A percentile compares a stretch with the other conserved stretches of the same genome.
Conservation (phyloP, 305 asterid genomes). For the Euphrasia arctica region DNA sequence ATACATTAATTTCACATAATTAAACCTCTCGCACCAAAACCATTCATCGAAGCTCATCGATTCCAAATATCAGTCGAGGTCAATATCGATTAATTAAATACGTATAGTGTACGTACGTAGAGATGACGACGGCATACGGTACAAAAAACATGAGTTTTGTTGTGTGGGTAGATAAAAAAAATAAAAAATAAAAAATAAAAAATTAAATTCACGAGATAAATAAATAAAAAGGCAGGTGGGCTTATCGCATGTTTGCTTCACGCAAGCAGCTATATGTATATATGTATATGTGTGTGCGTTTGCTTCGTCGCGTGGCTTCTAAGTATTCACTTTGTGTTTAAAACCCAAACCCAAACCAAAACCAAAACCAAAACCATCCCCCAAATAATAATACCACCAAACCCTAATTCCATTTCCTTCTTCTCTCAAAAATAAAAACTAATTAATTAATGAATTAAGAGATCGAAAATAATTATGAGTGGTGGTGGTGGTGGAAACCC, state of each 20-base stretch:
- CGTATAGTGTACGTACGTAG: too few relatives aligned
- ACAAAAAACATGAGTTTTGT: slow-evolving; percentile 46
- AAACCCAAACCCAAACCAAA: slow-evolving; percentile 15
- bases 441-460: too few relatives aligned
- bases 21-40: neutral
- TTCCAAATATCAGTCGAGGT: too few relatives aligned
- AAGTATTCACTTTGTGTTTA: slow-evolving; percentile 32
- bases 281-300: slow-evolving; percentile 33
- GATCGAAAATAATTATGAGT: slow-evolving; percentile 29
- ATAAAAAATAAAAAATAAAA: too few relatives aligned
- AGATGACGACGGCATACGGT: too few relatives aligned
- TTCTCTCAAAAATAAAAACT: neutral
- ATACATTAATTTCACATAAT: neutral
- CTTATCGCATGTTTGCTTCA: slow-evolving; percentile 92
- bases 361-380: slow-evolving; percentile 11
- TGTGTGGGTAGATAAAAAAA: slow-evolving; percentile 25
- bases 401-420: slow-evolving; percentile 35
- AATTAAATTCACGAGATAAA: slow-evolving; percentile 50
- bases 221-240: slow-evolving; percentile 67
- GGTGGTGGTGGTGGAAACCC: slow-evolving; percentile 4
- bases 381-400: slow-evolving; percentile 32
- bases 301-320: slow-evolving; percentile 98
- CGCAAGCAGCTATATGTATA: slow-evolving; percentile 70
- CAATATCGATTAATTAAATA: too few relatives aligned
- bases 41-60: neutral